Evolutionary conservation across 345 rosid species (phyloP).

Genomic region (Chamaenerion angustifolium): DNA sequence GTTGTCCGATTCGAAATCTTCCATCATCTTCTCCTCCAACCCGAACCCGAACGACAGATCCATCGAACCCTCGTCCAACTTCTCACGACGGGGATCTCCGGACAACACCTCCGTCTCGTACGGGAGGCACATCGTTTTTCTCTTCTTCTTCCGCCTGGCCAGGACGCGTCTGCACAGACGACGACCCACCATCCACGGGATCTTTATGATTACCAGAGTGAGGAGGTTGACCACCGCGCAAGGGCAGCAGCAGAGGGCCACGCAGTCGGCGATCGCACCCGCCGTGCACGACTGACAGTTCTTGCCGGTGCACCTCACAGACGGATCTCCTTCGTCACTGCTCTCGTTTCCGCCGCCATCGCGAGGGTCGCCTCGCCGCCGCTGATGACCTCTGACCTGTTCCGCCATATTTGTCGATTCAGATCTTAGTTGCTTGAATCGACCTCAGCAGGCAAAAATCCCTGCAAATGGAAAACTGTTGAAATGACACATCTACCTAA

Average conservation of each 20-base stretch:
- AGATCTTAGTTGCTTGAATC: no score
- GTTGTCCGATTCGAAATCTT: slow-evolving; percentile 38
- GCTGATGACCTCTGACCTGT: background rate
- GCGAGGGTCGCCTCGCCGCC: background rate
- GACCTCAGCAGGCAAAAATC: no score
- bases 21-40: slow-evolving; percentile 13
- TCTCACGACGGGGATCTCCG: slow-evolving; percentile 25
- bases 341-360: background rate
- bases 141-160: slow-evolving; percentile 22
- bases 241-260: slow-evolving; percentile 84
- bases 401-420: background rate
- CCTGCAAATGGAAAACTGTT: no score
- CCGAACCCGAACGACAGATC: slow-evolving; percentile 9
- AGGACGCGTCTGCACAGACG: slow-evolving; percentile 31
- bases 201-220: slow-evolving; percentile 49
- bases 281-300: slow-evolving; percentile 60
- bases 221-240: slow-evolving; percentile 61
- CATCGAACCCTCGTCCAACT: slow-evolving; percentile 10
- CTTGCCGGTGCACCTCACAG: slow-evolving; percentile 39
- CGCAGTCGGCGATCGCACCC: slow-evolving; percentile 62
- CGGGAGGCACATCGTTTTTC: slow-evolving; percentile 13
- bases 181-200: slow-evolving; percentile 56
- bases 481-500: no score
- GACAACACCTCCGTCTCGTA: slow-evolving; percentile 17
- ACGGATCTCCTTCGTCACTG: background rate